Percentiles rank a stretch among this genome's conserved stretches.
Evolutionary conservation across 192 early-diverging fungal genomes (phyloP).

Genomic region (Blastocladiella britannica): DNA sequence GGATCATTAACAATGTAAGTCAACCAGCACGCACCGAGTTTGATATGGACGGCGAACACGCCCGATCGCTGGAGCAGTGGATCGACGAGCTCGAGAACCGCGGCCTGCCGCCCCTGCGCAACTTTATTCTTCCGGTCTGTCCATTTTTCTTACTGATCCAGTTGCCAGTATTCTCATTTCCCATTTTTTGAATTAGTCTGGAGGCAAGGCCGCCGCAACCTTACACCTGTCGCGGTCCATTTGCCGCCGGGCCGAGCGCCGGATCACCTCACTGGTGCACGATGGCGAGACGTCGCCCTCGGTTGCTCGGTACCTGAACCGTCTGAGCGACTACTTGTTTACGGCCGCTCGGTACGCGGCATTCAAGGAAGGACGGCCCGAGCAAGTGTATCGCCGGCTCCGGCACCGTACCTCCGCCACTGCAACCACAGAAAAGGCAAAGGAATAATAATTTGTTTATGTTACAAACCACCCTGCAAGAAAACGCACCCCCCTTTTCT

Average conservation of each 20-base stretch:
- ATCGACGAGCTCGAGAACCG: constrained; percentile 52
- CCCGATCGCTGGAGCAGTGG: constrained; percentile 51
- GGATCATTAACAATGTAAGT: too few species aligned
- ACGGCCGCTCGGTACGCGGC: constrained; percentile 67
- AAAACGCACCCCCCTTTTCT: too few species aligned
- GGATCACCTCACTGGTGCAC: constrained; percentile 45
- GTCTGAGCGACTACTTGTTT: constrained; percentile 83
- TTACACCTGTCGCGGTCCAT: constrained; percentile 69
- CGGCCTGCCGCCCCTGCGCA: constrained; percentile 47
- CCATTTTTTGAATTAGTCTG: constrained; percentile 32
- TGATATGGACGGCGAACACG: constrained; percentile 41
- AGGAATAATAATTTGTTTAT: too few species aligned
- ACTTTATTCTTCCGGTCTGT: constrained; percentile 67
- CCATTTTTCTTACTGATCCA: constrained; percentile 4
- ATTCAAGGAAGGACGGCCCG: constrained; percentile 38
- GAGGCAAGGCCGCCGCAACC: constrained; percentile 55
- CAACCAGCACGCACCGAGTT: constrained; percentile 52
- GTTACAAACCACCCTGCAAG: too few species aligned
- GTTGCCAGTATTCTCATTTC: background rate
- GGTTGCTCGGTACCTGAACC: constrained; percentile 48
- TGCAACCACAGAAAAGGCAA: too few species aligned
- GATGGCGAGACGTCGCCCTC: constrained; percentile 30
- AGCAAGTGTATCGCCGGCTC: constrained; percentile 60
- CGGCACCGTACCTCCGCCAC: too few species aligned
- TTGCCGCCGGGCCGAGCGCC: constrained; percentile 70